phyloP scores from a whole-genome alignment of 1,139 yeast genomes.

The Neolecta irregularis region DNA sequence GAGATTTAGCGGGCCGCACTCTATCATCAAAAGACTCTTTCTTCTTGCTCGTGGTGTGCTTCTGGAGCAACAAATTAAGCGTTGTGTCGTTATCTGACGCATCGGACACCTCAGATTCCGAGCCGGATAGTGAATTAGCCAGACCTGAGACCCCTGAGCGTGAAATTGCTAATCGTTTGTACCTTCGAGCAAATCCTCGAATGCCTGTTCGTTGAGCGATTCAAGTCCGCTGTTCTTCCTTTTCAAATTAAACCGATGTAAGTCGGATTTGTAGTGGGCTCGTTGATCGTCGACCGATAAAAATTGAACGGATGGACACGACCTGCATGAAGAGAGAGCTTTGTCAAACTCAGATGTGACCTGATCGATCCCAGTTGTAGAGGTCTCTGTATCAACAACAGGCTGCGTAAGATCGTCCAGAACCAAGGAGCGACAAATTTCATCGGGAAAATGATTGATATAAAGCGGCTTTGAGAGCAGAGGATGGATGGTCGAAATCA shows the following conservation, averaged over 20 bases:
- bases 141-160: not conserved
- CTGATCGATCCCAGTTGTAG: not conserved
- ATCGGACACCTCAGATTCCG: not conserved
- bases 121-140: not conserved
- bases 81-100: slow-evolving; percentile 3
- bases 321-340: not conserved
- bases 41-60: slow-evolving; percentile 18
- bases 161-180: slow-evolving; percentile 6
- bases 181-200: slow-evolving; percentile 39
- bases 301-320: slow-evolving; percentile 1
- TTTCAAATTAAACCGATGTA: slow-evolving; percentile 46
- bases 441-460: slow-evolving; percentile 1
- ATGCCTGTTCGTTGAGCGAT: slow-evolving; percentile 42
- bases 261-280: slow-evolving; percentile 46
- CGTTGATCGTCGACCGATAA: slow-evolving; percentile 23
- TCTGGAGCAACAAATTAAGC: slow-evolving; percentile 25
- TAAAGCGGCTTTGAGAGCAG: not conserved
- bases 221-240: slow-evolving; percentile 34
- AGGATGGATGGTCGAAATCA: too few species aligned
- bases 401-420: not conserved
- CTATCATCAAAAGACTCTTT: too few species aligned
- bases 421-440: not conserved
- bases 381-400: not conserved
- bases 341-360: not conserved
- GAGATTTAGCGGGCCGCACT: slow-evolving; percentile 2